Percentiles rank a stretch among this genome's conserved stretches.
phyloP scores from a whole-genome alignment of 306 rosid species.

The Hippophae tibetana region DNA sequence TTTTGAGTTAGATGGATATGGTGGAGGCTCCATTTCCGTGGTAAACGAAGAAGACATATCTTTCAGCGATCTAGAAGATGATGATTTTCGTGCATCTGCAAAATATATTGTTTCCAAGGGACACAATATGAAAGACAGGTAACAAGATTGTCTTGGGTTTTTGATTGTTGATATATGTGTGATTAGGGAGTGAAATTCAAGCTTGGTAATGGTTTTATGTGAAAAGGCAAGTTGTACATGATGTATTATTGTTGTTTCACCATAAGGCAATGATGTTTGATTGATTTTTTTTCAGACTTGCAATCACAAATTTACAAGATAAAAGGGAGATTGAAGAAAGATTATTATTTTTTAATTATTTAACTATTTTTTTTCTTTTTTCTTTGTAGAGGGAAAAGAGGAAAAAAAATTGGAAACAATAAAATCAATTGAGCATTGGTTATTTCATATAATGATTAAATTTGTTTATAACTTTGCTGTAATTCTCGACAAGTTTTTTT shows the following conservation, averaged over 20 bases:
- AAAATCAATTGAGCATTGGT: conserved; percentile 7
- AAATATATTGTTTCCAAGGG: conserved; percentile 29
- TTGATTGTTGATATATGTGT: conserved; percentile 1
- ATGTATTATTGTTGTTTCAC: conserved; percentile 20
- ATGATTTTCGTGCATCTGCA: conserved; percentile 44
- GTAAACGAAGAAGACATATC: conserved; percentile 87
- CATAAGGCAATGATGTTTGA: conserved; percentile 21
- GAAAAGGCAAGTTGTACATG: conserved; percentile 37
- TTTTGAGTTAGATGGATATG: conserved; percentile 42
- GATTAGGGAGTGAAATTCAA: conserved; percentile 1
- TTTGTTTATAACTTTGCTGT: not conserved
- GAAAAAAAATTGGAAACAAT: not conserved
- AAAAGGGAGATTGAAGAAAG: conserved; percentile 6
- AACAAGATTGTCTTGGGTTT: not conserved
- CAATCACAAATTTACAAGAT: conserved; percentile 13
- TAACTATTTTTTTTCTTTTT: too few relatives aligned
- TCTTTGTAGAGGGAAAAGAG: too few relatives aligned
- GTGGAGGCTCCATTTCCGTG: conserved; percentile 21
- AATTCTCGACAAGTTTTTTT: too few relatives aligned
- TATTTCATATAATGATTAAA: not conserved
- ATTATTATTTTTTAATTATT: too few relatives aligned
- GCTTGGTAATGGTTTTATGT: not conserved
- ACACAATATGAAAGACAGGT: conserved; percentile 13
- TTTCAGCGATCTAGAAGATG: conserved; percentile 92
- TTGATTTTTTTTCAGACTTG: conserved; percentile 20